phyloP scores from a whole-genome alignment of 129 eudicot genomes.

The Daucus carota region DNA sequence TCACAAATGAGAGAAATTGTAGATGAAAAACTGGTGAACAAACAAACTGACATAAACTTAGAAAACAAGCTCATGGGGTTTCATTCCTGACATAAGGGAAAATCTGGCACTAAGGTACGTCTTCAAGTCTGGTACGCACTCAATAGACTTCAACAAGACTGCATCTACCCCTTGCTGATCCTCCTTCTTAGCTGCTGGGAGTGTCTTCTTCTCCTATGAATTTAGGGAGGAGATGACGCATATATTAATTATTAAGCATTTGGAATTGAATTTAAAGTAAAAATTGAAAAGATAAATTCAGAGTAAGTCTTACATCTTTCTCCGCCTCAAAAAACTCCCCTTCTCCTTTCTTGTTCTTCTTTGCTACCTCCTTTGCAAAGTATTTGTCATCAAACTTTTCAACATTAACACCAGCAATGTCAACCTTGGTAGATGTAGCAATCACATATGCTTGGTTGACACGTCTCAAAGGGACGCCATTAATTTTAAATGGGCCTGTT shows the following conservation, averaged over 20 bases:
- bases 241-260: background rate
- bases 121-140: constrained; percentile 51
- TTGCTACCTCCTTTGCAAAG: constrained; percentile 46
- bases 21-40: background rate
- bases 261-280: background rate
- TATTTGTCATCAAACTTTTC: constrained; percentile 63
- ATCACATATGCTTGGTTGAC: constrained; percentile 67
- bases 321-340: constrained; percentile 66
- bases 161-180: constrained; percentile 63
- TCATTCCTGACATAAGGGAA: constrained; percentile 62
- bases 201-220: constrained; percentile 41
- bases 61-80: constrained; percentile 66
- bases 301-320: constrained; percentile 35
- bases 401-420: constrained; percentile 35
- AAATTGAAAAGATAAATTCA: background rate
- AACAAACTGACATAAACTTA: constrained; percentile 12
- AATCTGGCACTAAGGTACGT: constrained; percentile 62
- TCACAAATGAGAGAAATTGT: background rate
- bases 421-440: constrained; percentile 64
- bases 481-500: constrained; percentile 65
- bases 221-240: background rate
- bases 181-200: constrained; percentile 59
- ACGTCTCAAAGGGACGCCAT: constrained; percentile 80
- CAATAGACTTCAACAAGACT: constrained; percentile 47
- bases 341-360: constrained; percentile 63